Percentiles rank a stretch among this genome's conserved stretches.
Evolutionary conservation across 768 basidiomycete species (phyloP).

Genomic region (Tricholomella constricta): DNA sequence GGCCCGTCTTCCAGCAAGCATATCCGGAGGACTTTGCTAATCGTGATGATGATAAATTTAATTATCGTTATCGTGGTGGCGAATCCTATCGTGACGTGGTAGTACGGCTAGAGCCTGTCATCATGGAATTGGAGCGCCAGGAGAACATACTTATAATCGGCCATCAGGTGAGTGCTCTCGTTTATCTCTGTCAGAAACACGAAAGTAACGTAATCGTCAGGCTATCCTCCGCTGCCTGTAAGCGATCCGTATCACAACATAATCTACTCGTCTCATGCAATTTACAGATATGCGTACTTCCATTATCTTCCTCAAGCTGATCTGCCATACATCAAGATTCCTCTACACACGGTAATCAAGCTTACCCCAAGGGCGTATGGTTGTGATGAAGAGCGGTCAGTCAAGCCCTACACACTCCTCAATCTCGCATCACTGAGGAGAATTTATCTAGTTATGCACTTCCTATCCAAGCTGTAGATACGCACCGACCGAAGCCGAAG

Average conservation of each 20-base stretch:
- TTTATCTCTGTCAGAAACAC: slow-evolving; percentile 1
- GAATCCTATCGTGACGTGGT: slow-evolving; percentile 99
- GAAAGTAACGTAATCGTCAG: slow-evolving; percentile 29
- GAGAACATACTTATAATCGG: slow-evolving; percentile 97
- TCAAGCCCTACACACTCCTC: not conserved
- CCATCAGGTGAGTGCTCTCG: slow-evolving; percentile 65
- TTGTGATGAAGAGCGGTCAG: slow-evolving; percentile 92
- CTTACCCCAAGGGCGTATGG: slow-evolving; percentile 98
- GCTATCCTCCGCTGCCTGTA: slow-evolving; percentile 81
- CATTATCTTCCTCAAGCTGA: slow-evolving; percentile 89
- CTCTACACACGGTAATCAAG: slow-evolving; percentile 96
- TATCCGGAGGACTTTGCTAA: slow-evolving; percentile 99
- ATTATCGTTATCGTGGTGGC: slow-evolving; percentile 96
- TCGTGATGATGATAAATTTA: slow-evolving; percentile 99
- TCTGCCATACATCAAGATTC: slow-evolving; percentile 97
- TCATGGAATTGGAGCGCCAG: slow-evolving; percentile 98
- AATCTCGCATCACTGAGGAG: slow-evolving; percentile 1
- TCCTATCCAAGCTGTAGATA: slow-evolving; percentile 93
- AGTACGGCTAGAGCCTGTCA: slow-evolving; percentile 92
- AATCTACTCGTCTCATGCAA: slow-evolving; percentile 15
- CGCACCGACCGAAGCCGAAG: slow-evolving; percentile 73
- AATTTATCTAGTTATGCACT: slow-evolving; percentile 66
- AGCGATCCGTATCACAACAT: slow-evolving; percentile 23
- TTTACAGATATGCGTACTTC: slow-evolving; percentile 90
- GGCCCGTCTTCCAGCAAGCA: slow-evolving; percentile 55